These are phyloP conservation scores for Wickerhamomyces bisporus DNA, from an alignment of 805 yeast genomes.

Conservation along the genomic window DNA sequence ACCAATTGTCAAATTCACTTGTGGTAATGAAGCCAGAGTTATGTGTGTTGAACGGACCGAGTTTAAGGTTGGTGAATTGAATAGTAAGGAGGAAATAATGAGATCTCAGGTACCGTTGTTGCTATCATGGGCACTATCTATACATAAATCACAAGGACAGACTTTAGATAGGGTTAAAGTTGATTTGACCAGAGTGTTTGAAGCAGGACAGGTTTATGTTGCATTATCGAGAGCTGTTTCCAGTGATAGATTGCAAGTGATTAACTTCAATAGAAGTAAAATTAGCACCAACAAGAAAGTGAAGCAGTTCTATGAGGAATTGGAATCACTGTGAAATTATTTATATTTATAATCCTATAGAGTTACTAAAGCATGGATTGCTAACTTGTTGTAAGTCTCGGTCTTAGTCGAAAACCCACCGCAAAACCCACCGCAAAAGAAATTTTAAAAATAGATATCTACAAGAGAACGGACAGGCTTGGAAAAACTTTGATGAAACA, in stretches of 20 bases:
- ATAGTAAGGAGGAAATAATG: slow-evolving; percentile 22
- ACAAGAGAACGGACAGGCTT: too few relatives aligned
- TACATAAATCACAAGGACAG: slow-evolving; percentile 84
- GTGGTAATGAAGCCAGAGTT: slow-evolving; percentile 22
- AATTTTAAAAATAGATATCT: too few relatives aligned
- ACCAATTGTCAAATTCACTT: slow-evolving; percentile 31
- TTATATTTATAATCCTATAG: too few relatives aligned
- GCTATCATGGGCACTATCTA: slow-evolving; percentile 78
- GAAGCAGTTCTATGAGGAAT: slow-evolving; percentile 48
- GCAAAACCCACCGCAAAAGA: too few relatives aligned
- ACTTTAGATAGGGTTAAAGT: slow-evolving; percentile 67
- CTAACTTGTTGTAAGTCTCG: too few relatives aligned
- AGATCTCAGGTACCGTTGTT: slow-evolving; percentile 65
- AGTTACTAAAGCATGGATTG: too few relatives aligned
- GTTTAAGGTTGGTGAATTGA: slow-evolving; percentile 30
- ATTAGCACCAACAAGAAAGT: slow-evolving; percentile 60
- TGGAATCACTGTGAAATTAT: slow-evolving; percentile 25
- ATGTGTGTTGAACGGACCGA: slow-evolving; percentile 33
- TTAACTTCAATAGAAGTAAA: slow-evolving; percentile 54
- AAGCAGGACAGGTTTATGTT: slow-evolving; percentile 80
- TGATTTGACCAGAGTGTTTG: slow-evolving; percentile 62
- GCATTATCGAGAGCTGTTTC: slow-evolving; percentile 76
- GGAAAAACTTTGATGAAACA: too few relatives aligned
- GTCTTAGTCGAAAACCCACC: too few relatives aligned
- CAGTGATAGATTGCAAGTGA: slow-evolving; percentile 57